Percentiles rank a stretch among this genome's conserved stretches.
phyloP scores from a whole-genome alignment of 768 basidiomycete genomes.

The Kwoniella mangroviensis region DNA sequence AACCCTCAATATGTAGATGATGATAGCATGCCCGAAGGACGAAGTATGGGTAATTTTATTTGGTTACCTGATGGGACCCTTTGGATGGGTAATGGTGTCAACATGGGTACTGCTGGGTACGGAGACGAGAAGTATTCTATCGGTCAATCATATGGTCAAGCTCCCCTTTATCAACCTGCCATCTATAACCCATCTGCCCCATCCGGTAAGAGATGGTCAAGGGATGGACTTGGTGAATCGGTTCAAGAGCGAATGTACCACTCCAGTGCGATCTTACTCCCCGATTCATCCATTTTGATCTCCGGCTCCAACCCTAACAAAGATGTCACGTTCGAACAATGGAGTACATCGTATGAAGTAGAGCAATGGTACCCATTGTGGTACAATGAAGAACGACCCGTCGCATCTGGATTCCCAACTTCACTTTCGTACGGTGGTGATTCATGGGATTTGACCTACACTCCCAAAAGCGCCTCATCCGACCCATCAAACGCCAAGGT shows the following conservation, averaged over 20 bases:
- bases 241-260: conserved; percentile 84
- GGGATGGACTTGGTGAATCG: conserved; percentile 66
- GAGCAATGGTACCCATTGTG: conserved; percentile 93
- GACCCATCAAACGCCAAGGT: conserved; percentile 71
- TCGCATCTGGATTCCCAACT: conserved; percentile 68
- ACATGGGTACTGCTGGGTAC: conserved; percentile 88
- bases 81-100: conserved; percentile 62
- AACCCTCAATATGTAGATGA: conserved; percentile 55
- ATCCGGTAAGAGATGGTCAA: conserved; percentile 71
- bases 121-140: conserved; percentile 65
- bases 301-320: conserved; percentile 79
- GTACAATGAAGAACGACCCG: conserved; percentile 75
- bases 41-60: conserved; percentile 90
- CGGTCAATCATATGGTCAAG: conserved; percentile 68
- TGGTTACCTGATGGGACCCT: conserved; percentile 63
- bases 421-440: conserved; percentile 81
- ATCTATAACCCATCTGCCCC: conserved; percentile 80
- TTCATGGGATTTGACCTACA: conserved; percentile 75
- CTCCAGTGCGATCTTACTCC: conserved; percentile 84
- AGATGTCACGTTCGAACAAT: conserved; percentile 65
- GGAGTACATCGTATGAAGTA: conserved; percentile 75
- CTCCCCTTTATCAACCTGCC: conserved; percentile 75
- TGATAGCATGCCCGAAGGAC: conserved; percentile 52
- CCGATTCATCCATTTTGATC: conserved; percentile 80
- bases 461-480: conserved; percentile 69